Evolutionary conservation across 208 protist species (phyloP).

Genomic region (Crithidia expoeki): DNA sequence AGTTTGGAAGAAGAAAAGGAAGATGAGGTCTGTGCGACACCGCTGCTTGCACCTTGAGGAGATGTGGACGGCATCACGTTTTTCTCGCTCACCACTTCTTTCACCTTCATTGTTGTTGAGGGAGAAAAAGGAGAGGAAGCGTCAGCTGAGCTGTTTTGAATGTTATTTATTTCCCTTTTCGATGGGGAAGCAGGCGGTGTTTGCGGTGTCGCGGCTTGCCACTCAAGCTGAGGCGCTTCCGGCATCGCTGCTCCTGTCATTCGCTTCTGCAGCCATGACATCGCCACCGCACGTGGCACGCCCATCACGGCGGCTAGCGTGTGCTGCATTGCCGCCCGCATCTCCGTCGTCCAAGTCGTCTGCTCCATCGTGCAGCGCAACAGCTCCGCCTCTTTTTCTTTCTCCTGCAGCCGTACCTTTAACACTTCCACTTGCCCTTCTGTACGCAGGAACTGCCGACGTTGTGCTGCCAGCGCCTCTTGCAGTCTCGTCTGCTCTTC

Average conservation of each 20-base stretch:
- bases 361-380: constrained; percentile 53
- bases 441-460: constrained; percentile 28
- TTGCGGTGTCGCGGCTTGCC: not conserved
- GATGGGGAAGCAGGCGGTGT: not conserved
- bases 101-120: no score
- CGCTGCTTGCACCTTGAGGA: no score
- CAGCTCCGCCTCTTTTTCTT: constrained; percentile 58
- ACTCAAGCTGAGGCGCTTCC: constrained; percentile 21
- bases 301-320: constrained; percentile 26
- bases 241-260: not conserved
- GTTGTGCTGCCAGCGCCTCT: constrained; percentile 17
- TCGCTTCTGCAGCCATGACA: constrained; percentile 10
- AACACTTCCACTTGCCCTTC: constrained; percentile 35
- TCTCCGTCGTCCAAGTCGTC: constrained; percentile 37
- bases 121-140: no score
- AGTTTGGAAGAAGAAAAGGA: no score
- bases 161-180: no score
- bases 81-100: no score
- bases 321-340: constrained; percentile 20
- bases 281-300: constrained; percentile 17
- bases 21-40: no score
- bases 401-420: constrained; percentile 34
- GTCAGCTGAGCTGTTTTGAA: no score
- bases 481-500: constrained; percentile 38
- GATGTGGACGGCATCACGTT: not conserved